phyloP scores from a whole-genome alignment of 23 red algal species.

The Agarophyton chilense region DNA sequence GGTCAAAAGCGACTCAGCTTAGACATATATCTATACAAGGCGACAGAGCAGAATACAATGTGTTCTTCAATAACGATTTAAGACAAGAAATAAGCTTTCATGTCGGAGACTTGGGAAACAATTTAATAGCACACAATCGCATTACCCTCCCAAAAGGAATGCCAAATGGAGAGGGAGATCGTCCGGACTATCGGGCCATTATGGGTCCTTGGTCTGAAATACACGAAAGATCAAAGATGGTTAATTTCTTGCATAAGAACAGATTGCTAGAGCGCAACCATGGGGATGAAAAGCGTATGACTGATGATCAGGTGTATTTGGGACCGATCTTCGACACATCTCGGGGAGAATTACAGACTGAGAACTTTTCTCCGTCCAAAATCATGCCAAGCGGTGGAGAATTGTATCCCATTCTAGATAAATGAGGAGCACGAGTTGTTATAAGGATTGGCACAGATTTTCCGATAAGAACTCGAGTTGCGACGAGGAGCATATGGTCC shows the following conservation, averaged over 20 bases:
- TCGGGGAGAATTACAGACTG: background rate
- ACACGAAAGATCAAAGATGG: background rate
- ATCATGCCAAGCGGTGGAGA: background rate
- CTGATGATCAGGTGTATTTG: background rate
- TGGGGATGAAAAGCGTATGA: background rate
- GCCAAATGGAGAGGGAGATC: background rate
- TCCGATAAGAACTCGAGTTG: no score
- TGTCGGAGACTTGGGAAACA: background rate
- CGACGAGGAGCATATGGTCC: no score
- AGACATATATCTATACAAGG: background rate
- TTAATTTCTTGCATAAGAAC: background rate
- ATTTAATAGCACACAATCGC: background rate
- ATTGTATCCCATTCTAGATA: background rate
- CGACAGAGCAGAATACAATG: background rate
- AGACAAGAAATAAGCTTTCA: constrained; percentile 3
- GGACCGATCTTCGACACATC: background rate
- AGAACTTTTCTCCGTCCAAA: background rate
- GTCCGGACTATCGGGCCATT: background rate
- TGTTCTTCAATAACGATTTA: background rate
- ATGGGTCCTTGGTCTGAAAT: background rate
- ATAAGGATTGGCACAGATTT: no score
- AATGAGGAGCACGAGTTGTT: no score
- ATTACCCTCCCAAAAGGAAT: background rate
- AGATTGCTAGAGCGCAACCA: background rate
- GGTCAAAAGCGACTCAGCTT: background rate